These are phyloP conservation scores for Russula olivacea DNA, from an alignment of 768 basidiomycete species.

Conservation along the genomic window DNA sequence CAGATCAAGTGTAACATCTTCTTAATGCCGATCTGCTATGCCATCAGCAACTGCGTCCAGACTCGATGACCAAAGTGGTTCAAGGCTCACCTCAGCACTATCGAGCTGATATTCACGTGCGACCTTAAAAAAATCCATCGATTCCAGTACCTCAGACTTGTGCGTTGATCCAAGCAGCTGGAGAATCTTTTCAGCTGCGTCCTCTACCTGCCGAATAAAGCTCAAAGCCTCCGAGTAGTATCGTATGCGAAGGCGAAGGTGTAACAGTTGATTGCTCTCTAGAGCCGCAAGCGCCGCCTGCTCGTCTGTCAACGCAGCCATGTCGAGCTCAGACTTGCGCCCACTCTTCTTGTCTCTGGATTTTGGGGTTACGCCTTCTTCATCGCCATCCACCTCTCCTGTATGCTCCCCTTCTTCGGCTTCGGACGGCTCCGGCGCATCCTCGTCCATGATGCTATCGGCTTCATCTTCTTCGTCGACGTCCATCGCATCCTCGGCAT, in stretches of 20 bases:
- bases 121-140: conserved; percentile 85
- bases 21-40: conserved; percentile 71
- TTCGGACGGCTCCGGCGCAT: conserved; percentile 29
- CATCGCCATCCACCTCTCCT: conserved; percentile 19
- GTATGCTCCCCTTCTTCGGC: conserved; percentile 28
- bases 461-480: conserved; percentile 45
- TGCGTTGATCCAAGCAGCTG: conserved; percentile 81
- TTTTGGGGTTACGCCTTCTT: conserved; percentile 4
- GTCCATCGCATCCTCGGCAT: conserved; percentile 49
- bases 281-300: conserved; percentile 65
- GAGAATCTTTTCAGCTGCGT: conserved; percentile 63
- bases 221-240: conserved; percentile 80
- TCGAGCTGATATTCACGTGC: conserved; percentile 77
- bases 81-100: conserved; percentile 56
- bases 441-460: conserved; percentile 31
- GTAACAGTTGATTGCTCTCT: conserved; percentile 57
- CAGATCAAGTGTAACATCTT: conserved; percentile 97
- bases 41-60: neutral
- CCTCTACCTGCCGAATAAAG: conserved; percentile 70
- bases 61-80: neutral
- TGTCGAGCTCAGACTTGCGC: conserved; percentile 65
- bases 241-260: conserved; percentile 69
- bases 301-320: conserved; percentile 62
- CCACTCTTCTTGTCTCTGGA: conserved; percentile 41
- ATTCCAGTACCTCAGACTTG: conserved; percentile 77